Percentiles rank a stretch among this genome's conserved stretches.
These are phyloP conservation scores for Vaccinium myrtillus DNA, from an alignment of 148 eudicot genomes.

Conservation along the genomic window DNA sequence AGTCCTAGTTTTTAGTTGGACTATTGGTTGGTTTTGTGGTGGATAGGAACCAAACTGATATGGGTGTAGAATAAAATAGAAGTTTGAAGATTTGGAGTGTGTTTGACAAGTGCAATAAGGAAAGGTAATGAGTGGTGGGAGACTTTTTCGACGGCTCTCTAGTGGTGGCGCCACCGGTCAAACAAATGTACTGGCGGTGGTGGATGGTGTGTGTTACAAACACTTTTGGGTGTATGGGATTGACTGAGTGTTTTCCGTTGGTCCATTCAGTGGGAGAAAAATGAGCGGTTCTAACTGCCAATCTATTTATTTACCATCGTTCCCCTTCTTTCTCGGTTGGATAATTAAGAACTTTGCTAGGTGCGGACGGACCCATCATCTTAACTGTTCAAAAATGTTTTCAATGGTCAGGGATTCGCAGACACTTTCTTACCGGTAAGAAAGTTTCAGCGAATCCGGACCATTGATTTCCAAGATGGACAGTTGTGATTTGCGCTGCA, in stretches of 20 bases:
- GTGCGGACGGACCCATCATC: too few species aligned
- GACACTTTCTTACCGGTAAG: too few species aligned
- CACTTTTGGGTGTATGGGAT: conserved; percentile 19
- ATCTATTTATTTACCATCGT: conserved; percentile 22
- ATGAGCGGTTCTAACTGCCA: conserved; percentile 18
- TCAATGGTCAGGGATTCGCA: too few species aligned
- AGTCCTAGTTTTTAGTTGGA: conserved; percentile 79
- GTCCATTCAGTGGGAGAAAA: conserved; percentile 29
- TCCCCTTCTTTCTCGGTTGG: not conserved
- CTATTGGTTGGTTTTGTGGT: conserved; percentile 38
- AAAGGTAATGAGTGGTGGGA: conserved; percentile 31
- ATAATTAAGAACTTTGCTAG: not conserved
- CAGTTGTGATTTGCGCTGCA: too few species aligned
- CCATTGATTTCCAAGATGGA: too few species aligned
- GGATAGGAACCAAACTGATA: not conserved
- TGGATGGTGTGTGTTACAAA: not conserved
- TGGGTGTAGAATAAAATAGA: conserved; percentile 31
- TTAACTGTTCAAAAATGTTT: too few species aligned
- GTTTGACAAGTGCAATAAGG: conserved; percentile 56
- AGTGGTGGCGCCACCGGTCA: conserved; percentile 16
- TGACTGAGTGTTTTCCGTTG: conserved; percentile 52
- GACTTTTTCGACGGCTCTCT: conserved; percentile 38
- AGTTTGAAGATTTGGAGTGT: conserved; percentile 39
- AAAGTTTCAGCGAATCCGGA: too few species aligned
- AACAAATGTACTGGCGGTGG: not conserved